Evolutionary conservation across 805 yeast species (phyloP).

Genomic region (Ogataea polymorpha): DNA sequence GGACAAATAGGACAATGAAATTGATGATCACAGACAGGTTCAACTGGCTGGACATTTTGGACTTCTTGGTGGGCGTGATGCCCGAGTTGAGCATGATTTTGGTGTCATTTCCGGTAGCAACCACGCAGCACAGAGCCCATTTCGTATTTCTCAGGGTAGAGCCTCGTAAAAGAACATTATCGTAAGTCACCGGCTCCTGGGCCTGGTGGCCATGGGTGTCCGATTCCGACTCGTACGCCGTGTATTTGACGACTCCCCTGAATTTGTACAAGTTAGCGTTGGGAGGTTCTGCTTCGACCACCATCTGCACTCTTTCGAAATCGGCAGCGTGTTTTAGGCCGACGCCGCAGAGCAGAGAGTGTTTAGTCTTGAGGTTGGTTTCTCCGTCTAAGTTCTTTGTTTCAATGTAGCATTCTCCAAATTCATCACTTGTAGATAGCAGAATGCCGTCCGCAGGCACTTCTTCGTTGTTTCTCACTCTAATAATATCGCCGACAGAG

Average conservation of each 20-base stretch:
- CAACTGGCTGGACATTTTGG: constrained; percentile 61
- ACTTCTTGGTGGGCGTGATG: constrained; percentile 69
- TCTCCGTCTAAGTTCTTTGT: constrained; percentile 75
- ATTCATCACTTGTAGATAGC: constrained; percentile 62
- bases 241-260: constrained; percentile 62
- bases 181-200: constrained; percentile 57
- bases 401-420: constrained; percentile 66
- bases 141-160: constrained; percentile 69
- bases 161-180: constrained; percentile 69
- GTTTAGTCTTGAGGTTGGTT: constrained; percentile 64
- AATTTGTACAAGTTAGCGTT: constrained; percentile 60
- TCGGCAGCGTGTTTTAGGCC: constrained; percentile 55
- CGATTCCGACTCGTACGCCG: constrained; percentile 32
- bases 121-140: constrained; percentile 71
- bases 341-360: constrained; percentile 52
- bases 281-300: constrained; percentile 74
- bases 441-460: constrained; percentile 73
- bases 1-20: constrained; percentile 54
- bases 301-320: constrained; percentile 53
- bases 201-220: constrained; percentile 29
- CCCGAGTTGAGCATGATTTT: constrained; percentile 80
- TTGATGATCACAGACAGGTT: constrained; percentile 65
- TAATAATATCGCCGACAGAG: constrained; percentile 67
- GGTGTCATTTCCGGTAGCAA: constrained; percentile 75
- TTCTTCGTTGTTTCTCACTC: constrained; percentile 72